Evolutionary conservation across 371 early-diverging fungal genomes (phyloP), one percentile per base, ranked within the genome.

Genomic region (Batrachochytrium dendrobatidis): DNA sequence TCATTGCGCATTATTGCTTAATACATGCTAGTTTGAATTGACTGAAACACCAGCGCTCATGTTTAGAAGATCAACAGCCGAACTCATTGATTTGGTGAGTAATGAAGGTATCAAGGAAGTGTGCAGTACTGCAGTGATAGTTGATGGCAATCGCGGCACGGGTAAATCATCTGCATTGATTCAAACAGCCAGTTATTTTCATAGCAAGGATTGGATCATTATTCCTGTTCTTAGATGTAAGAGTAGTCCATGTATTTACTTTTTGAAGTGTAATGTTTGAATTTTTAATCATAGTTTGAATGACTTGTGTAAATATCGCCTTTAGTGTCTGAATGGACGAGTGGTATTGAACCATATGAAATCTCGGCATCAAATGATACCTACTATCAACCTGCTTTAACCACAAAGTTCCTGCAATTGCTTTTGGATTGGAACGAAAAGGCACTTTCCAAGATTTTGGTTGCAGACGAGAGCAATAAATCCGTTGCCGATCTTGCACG

Each of bases 241-340:
- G 7, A 39, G n/a, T 12, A 75, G 52, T 49, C 75, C 78, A 24
- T 66, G 51, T 6, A 62, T 18, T 20, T 71, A 63, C 12, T 63
- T 68, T 18, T 18, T 3, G 1, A 20, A 31, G 26, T 73, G 68
- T 48, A 76, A 71, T 46, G 76, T 77, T 29, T 82, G 75, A 0
- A 68, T 58, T 1, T 48, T 31, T 15, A 77, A 66, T 87, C 87
- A 87, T 33, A 79, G 79, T 62, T 68, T 70, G 31, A 88, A 73
- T 5, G 87, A 85, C 33, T 80, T 77, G 55, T 85, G 87, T 34
- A 15, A 20, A 15, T 39, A 15, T 20, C 15, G 15, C 15, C 20
- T 39, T 20, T 31, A 49, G 50, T 49, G 2, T 49, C 50, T 12
- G 29, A 49, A 31, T 49, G 50, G 50, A 12, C 22, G 2, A 45